Evolutionary conservation across 306 rosid genomes (phyloP).

Genomic region (Fagus sylvatica): DNA sequence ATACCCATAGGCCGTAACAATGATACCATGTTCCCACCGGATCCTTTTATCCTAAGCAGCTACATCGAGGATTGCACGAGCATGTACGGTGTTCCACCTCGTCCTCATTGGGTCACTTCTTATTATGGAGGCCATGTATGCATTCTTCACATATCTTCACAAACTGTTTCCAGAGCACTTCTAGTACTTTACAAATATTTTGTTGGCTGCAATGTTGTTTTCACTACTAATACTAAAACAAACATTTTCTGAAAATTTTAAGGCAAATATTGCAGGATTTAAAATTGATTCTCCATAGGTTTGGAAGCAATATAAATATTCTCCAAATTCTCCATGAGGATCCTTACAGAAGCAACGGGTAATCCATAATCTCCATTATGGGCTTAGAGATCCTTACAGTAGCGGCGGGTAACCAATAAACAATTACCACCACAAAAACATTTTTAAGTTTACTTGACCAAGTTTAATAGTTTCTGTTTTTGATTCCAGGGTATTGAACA

Average conservation of each 20-base stretch:
- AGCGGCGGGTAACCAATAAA: slow-evolving; percentile 51
- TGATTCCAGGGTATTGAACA: slow-evolving; percentile 44
- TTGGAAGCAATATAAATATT: slow-evolving; percentile 69
- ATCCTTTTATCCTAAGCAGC: slow-evolving; percentile 14
- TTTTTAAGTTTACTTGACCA: background rate
- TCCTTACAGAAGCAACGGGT: too few species aligned
- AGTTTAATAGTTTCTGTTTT: background rate
- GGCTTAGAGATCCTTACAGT: slow-evolving; percentile 64
- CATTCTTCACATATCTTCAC: background rate
- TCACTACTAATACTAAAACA: background rate
- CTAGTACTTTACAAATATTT: background rate
- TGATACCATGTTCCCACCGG: slow-evolving; percentile 44
- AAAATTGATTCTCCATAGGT: slow-evolving; percentile 45
- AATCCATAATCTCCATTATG: slow-evolving; percentile 76
- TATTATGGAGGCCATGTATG: slow-evolving; percentile 76
- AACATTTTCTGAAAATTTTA: background rate
- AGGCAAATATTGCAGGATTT: slow-evolving; percentile 42
- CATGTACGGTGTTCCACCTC: slow-evolving; percentile 52
- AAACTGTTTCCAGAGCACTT: background rate
- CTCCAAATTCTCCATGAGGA: too few species aligned
- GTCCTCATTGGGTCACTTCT: slow-evolving; percentile 59
- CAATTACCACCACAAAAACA: background rate
- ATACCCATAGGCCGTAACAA: slow-evolving; percentile 28
- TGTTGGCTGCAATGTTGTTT: background rate
- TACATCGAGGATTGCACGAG: slow-evolving; percentile 29